Evolutionary conservation across 1,139 yeast genomes (phyloP).

Genomic region (Kurtzmaniella natalensis): DNA sequence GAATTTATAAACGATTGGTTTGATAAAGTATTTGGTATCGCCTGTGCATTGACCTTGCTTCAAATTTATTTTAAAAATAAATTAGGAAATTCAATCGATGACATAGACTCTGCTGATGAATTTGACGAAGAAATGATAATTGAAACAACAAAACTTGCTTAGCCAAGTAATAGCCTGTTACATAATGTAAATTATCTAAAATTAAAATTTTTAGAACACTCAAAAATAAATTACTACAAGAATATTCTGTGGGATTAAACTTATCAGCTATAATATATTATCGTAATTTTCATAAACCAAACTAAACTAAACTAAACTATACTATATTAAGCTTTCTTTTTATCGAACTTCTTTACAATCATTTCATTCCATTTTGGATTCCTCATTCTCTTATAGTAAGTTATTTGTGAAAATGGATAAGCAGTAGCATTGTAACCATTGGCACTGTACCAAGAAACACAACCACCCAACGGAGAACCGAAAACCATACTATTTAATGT

Average conservation of each 20-base stretch:
- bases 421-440: conserved; percentile 29
- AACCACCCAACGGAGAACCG: conserved; percentile 42
- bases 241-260: too few relatives aligned
- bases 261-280: too few relatives aligned
- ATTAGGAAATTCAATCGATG: conserved; percentile 13
- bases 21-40: conserved; percentile 63
- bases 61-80: conserved; percentile 31
- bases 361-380: conserved; percentile 28
- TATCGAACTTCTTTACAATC: conserved; percentile 2
- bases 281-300: too few relatives aligned
- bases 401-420: conserved; percentile 37
- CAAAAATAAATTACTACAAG: too few relatives aligned
- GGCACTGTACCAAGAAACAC: conserved; percentile 37
- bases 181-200: neutral
- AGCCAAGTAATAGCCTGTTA: too few relatives aligned
- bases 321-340: conserved; percentile 3
- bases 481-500: conserved; percentile 28
- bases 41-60: conserved; percentile 49
- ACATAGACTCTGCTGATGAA: conserved; percentile 13
- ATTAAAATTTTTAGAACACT: too few relatives aligned
- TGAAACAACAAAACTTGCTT: conserved; percentile 14
- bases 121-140: conserved; percentile 33
- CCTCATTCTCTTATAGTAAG: conserved; percentile 27
- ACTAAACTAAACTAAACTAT: too few relatives aligned
- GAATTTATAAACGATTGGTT: conserved; percentile 74